Conservation (phyloP, 805 yeast genomes). For the Cyberlindnera bimundalis region DNA sequence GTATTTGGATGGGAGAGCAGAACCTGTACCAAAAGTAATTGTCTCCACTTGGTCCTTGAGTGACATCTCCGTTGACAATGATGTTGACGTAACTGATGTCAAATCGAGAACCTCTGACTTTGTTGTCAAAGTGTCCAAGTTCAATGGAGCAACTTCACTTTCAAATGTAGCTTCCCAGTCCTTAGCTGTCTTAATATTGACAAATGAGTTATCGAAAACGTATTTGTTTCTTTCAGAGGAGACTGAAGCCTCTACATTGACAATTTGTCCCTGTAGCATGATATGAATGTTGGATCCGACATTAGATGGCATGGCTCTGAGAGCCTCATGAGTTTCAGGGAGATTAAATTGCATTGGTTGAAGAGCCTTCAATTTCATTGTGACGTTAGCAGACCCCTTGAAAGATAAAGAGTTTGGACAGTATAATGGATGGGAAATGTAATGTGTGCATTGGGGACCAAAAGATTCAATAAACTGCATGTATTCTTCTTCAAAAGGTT, state of each 20-base stretch:
- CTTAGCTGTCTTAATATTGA: slow-evolving; percentile 9
- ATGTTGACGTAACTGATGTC: slow-evolving; percentile 20
- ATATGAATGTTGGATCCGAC: slow-evolving; percentile 18
- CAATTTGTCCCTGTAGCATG: slow-evolving; percentile 22
- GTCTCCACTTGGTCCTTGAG: slow-evolving; percentile 58
- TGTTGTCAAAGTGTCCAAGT: slow-evolving; percentile 6
- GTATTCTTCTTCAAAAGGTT: slow-evolving; percentile 43
- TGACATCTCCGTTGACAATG: slow-evolving; percentile 9
- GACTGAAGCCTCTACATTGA: slow-evolving; percentile 20
- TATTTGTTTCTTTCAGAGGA: slow-evolving; percentile 15
- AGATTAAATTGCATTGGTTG: slow-evolving; percentile 39
- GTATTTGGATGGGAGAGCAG: slow-evolving; percentile 80
- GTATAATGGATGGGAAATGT: slow-evolving; percentile 68
- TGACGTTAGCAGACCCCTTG: slow-evolving; percentile 48
- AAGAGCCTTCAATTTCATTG: slow-evolving; percentile 55
- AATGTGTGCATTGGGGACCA: slow-evolving; percentile 50
- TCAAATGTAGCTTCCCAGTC: slow-evolving; percentile 30
- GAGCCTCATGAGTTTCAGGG: slow-evolving; percentile 34
- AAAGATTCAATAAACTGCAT: slow-evolving; percentile 50
- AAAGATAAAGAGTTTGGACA: slow-evolving; percentile 61
- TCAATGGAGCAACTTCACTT: slow-evolving; percentile 27
- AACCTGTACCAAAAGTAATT: slow-evolving; percentile 87
- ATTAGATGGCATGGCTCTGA: slow-evolving; percentile 27
- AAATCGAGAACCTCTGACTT: slow-evolving; percentile 10
- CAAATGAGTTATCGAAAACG: slow-evolving; percentile 12